Conservation (phyloP, 441 rosid genomes). For the Kokia cookei region DNA sequence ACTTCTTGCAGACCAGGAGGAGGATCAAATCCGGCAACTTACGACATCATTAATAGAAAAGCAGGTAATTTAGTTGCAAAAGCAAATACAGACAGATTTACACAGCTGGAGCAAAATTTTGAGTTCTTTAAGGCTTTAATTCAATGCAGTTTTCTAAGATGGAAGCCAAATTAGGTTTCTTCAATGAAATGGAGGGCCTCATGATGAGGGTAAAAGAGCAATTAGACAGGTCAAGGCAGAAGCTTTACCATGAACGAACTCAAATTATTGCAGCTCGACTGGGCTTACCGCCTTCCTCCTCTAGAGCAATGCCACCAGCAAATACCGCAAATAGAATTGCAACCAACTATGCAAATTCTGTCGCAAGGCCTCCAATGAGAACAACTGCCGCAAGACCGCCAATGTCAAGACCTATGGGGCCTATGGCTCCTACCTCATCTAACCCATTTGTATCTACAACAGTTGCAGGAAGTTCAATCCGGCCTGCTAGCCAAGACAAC, state of each 20-base stretch:
- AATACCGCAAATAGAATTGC: conserved; percentile 71
- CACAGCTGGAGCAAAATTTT: not conserved
- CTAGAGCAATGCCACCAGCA: conserved; percentile 51
- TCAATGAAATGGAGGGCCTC: conserved; percentile 70
- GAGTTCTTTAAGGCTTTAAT: not conserved
- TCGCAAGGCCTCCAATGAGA: conserved; percentile 64
- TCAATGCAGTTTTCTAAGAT: conserved; percentile 68
- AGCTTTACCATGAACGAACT: conserved; percentile 81
- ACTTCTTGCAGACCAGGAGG: too few species aligned
- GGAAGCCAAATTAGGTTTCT: conserved; percentile 74
- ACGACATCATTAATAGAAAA: conserved; percentile 67
- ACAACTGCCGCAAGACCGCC: conserved; percentile 64
- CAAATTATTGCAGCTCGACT: conserved; percentile 92
- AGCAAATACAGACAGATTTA: not conserved
- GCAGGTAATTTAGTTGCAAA: conserved; percentile 46
- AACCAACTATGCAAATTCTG: conserved; percentile 45
- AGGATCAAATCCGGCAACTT: conserved; percentile 2
- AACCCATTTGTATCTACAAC: conserved; percentile 43
- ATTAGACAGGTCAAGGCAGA: conserved; percentile 81
- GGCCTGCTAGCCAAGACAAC: conserved; percentile 44
- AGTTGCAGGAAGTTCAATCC: conserved; percentile 44
- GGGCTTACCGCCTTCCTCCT: conserved; percentile 57
- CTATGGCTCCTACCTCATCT: conserved; percentile 34
- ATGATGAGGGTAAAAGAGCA: conserved; percentile 77
- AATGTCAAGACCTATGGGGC: conserved; percentile 52